A percentile compares a stretch with the other conserved stretches of the same genome.
Conservation (phyloP, 2,329 filamentous ascomycete genomes). For the Orbilia blumenaviensis region DNA sequence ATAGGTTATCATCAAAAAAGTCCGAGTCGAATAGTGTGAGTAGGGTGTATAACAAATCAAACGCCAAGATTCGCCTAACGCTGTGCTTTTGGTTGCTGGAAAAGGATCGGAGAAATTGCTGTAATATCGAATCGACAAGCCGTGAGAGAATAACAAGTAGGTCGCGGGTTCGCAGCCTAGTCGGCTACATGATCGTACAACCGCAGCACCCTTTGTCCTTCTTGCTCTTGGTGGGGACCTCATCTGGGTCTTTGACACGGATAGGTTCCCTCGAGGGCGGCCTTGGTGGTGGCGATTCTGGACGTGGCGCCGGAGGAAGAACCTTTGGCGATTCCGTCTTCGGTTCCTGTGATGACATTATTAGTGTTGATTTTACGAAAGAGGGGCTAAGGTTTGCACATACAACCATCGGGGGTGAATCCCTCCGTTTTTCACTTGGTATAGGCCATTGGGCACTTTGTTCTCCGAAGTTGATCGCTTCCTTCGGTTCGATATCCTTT, state of each 20-base stretch:
- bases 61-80: conserved; percentile 54
- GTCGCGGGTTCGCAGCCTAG: conserved; percentile 6
- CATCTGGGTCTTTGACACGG: conserved; percentile 50
- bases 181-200: conserved; percentile 50
- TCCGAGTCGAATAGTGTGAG: conserved; percentile 27
- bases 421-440: conserved; percentile 43
- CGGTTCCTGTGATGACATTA: conserved; percentile 20
- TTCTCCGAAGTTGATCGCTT: conserved; percentile 48
- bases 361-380: background rate
- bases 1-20: conserved; percentile 45
- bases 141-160: background rate
- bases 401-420: conserved; percentile 49
- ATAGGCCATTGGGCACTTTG: conserved; percentile 43
- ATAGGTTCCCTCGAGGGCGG: conserved; percentile 41
- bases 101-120: conserved; percentile 51
- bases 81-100: conserved; percentile 53
- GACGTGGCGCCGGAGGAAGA: conserved; percentile 1
- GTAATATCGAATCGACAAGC: conserved; percentile 46
- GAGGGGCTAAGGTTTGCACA: background rate
- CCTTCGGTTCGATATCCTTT: conserved; percentile 65
- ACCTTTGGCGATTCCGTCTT: conserved; percentile 22
- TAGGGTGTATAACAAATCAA: conserved; percentile 43
- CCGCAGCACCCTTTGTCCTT: conserved; percentile 53
- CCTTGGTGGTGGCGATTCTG: conserved; percentile 26
- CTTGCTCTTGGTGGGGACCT: conserved; percentile 23